phyloP scores from a whole-genome alignment of 2,329 filamentous ascomycete genomes.

The Aureobasidium namibiae region DNA sequence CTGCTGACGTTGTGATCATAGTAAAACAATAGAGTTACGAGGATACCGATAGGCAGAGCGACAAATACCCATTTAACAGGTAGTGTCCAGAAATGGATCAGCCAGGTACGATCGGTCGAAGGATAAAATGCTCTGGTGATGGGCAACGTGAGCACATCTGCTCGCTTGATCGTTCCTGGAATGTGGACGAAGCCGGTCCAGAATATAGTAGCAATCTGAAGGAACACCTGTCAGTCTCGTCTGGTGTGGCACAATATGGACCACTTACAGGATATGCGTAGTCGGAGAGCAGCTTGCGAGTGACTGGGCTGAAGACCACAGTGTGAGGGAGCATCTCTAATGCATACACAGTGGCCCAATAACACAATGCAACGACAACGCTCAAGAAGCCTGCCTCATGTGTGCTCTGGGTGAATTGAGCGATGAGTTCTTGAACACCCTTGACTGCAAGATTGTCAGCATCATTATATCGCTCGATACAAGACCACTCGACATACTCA shows the following conservation, averaged over 20 bases:
- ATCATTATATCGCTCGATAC: no score
- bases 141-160: constrained; percentile 35
- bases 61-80: constrained; percentile 46
- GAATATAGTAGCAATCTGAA: constrained; percentile 42
- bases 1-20: constrained; percentile 50
- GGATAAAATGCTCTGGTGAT: constrained; percentile 40
- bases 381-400: constrained; percentile 39
- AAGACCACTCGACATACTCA: constrained; percentile 23
- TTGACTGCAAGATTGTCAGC: constrained; percentile 33
- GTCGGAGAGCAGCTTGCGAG: constrained; percentile 42
- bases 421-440: constrained; percentile 48
- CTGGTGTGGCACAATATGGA: background rate
- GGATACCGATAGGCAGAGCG: constrained; percentile 44
- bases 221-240: background rate
- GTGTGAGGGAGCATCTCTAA: constrained; percentile 43
- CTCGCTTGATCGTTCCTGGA: constrained; percentile 36
- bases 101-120: constrained; percentile 38
- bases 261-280: constrained; percentile 42
- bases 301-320: constrained; percentile 35
- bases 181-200: constrained; percentile 49
- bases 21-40: constrained; percentile 48
- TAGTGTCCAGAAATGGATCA: constrained; percentile 47
- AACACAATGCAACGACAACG: constrained; percentile 43
- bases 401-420: constrained; percentile 37
- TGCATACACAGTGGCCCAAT: constrained; percentile 43